Base-by-base conservation (phyloP, 1,139 yeast species). In the Cylindricascospora bacillispora region DNA sequence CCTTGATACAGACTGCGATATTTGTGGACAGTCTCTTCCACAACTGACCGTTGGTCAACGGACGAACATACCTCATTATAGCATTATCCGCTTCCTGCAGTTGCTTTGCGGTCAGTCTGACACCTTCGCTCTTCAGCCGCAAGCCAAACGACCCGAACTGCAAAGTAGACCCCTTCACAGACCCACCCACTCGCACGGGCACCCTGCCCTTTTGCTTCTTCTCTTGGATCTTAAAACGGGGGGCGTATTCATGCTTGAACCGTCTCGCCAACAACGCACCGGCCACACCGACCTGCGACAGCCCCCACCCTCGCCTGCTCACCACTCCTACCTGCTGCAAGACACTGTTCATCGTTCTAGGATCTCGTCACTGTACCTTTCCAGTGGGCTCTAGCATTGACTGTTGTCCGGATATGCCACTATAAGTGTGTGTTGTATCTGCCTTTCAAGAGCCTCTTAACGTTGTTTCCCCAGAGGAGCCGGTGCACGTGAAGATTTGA, bases 181-280 rank as follows among this genome's bases (percentile, higher is more conserved):
- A 85, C 4, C 97, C 97, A 35, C 99, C 99, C 11, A 79, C 81
- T 55, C 95, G 79, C 13, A 86, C 95, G 2, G 93, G 72, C 5
- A 92, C 95, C 46, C 95, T 69, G 25, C 99, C 99, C 55, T 89
- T 92, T 58, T 83, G 86, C 27, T 86, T 83, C 59, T 89, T 89
- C 46, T 74, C 67, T 34, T 76, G 67, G 36, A 66, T 62, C 45
- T 72, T 74, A 59, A 70, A 78, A 49, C 94, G 67, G 29, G 95
- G 95, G 5, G 89, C 83, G 52, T 79, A 78, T 52, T 83, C 94
- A 56, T 85, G 95, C 46, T 76, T 75, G 48, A 65, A 69, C 53
- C 93, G 69, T 33, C 6, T 22, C 15, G 30, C n/a, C n/a, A n/a
- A n/a, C n/a, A n/a, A n/a, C n/a, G n/a, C n/a, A n/a, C n/a, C n/a